Evolutionary conservation across 192 early-diverging fungal species (phyloP).

Genomic region (Powellomyces hirtus): DNA sequence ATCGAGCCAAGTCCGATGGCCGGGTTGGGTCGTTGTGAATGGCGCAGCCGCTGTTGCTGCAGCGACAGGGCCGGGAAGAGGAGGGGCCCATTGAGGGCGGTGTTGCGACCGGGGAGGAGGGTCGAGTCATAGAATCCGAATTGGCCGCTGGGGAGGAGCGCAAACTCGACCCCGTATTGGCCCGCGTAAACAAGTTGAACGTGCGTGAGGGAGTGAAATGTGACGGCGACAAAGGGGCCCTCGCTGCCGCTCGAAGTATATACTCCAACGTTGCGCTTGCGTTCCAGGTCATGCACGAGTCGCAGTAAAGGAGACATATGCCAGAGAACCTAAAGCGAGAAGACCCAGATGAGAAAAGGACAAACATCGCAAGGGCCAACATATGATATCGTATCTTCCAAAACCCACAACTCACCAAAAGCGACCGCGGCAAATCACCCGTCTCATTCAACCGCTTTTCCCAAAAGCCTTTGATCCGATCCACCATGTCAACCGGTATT

Average conservation of each 20-base stretch:
- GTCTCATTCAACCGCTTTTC: not conserved
- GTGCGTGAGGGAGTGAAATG: not conserved
- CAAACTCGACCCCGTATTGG: constrained; percentile 13
- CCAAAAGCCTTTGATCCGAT: not conserved
- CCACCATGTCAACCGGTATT: not conserved
- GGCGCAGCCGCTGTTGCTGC: not conserved
- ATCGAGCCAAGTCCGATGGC: not conserved
- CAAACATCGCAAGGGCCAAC: not conserved
- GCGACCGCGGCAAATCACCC: not conserved
- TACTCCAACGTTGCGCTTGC: not conserved
- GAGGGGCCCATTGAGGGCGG: not conserved
- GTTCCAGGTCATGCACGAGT: not conserved
- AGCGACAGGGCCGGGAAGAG: not conserved
- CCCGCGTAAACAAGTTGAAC: constrained; percentile 10
- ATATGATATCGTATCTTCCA: too few relatives aligned
- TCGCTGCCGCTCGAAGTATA: not conserved
- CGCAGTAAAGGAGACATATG: constrained; percentile 6
- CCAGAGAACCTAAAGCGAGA: not conserved
- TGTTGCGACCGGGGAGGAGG: not conserved
- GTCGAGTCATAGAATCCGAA: constrained; percentile 11
- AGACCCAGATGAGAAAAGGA: not conserved
- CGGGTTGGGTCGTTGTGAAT: not conserved
- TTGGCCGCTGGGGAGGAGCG: not conserved
- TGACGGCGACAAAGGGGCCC: not conserved
- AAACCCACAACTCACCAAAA: too few relatives aligned